Conservation (phyloP, 2,329 filamentous ascomycete species). For the Diaporthe batatas region DNA sequence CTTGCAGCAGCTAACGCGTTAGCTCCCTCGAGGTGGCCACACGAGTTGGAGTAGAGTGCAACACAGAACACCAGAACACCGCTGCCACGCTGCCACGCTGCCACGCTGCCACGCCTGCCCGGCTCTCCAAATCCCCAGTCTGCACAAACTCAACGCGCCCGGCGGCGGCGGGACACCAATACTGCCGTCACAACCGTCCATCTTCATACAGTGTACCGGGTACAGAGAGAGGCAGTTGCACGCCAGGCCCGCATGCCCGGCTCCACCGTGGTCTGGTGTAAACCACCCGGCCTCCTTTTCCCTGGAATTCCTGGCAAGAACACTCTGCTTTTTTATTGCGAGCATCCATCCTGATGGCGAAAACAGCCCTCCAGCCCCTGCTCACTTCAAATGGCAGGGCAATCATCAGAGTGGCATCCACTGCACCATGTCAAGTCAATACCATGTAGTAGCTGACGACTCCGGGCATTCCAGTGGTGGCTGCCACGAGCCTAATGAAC, state of each 20-base stretch:
- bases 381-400: constrained; percentile 14
- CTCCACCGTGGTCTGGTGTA: constrained; percentile 35
- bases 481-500: constrained; percentile 38
- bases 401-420: constrained; percentile 22
- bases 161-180: constrained; percentile 11
- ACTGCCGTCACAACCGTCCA: constrained; percentile 19
- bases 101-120: background rate
- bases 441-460: constrained; percentile 24
- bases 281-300: constrained; percentile 32
- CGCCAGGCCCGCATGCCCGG: constrained; percentile 27
- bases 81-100: too few relatives aligned
- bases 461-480: constrained; percentile 33
- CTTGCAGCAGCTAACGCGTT: constrained; percentile 22
- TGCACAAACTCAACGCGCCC: constrained; percentile 22
- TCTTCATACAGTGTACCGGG: constrained; percentile 26
- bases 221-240: background rate
- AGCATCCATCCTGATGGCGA: constrained; percentile 25
- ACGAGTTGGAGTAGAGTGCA: constrained; percentile 28
- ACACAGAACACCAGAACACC: too few relatives aligned
- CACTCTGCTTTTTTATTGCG: constrained; percentile 23
- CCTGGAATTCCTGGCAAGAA: background rate
- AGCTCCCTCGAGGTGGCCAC: constrained; percentile 23
- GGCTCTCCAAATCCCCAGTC: background rate
- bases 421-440: constrained; percentile 9
- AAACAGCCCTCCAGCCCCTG: constrained; percentile 12